Evolutionary conservation across 257 asterid species (phyloP), one percentile per base, ranked within the genome.

Genomic region (Cordia subcordata): DNA sequence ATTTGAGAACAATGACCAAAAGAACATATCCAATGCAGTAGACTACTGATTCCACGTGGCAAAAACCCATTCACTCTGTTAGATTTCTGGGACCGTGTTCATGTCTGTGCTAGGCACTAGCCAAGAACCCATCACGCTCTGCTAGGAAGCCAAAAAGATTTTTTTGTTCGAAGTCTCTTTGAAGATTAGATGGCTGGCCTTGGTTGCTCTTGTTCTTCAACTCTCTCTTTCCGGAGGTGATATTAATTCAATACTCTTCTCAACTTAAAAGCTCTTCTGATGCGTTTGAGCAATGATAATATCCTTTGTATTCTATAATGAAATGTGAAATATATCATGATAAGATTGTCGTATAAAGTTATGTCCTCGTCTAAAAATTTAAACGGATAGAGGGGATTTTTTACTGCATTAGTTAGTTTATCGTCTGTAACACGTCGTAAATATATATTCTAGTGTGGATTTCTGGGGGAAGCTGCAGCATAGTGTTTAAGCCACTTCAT

Each of bases 151-250:
- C 38, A 38, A 8, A 38, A 32, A 12, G 10, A 11, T 52, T 52
- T 52, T 52, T 20, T 52, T 52, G 35, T 44, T 20, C 44, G 58
- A 63, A 51, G 33, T n/a, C 60, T 50, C 60, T 69, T 55, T 45
- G 57, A 51, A 16, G 63, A 76, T n/a, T n/a, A 64, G 21, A 88
- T 88, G 96, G 86, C 91, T 35, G 88, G 83, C 75, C 68, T 85
- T 55, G 74, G 75, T 68, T 83, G 75, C 73, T 76, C 63, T 68
- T 79, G 70, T 75, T 73, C 76, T 50, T 72, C 86, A 67, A 63
- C 77, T 6, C 69, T 86, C 70, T 84, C 88, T 68, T 84, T 79
- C 63, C 71, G 63, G 10, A 86, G 95, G 93, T 81, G 77, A 50
- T 8, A 8, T 49, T 39, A 4, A 49, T 32, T 35, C 47, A 19